Evolutionary conservation across 768 basidiomycete genomes (phyloP).

Genomic region (Phallus indusiatus): DNA sequence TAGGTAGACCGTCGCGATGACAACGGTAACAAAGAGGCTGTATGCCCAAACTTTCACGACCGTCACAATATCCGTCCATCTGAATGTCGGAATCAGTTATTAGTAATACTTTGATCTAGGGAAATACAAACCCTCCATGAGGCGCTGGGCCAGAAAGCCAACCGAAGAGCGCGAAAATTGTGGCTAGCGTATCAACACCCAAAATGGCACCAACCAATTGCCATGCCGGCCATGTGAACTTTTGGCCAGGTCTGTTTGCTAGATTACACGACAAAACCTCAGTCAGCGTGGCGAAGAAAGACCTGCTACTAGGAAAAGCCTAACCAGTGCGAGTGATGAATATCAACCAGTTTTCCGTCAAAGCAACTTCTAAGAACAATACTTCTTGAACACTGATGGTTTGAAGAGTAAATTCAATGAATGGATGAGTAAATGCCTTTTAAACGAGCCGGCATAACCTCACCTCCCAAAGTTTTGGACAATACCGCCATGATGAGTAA

Average conservation of each 20-base stretch:
- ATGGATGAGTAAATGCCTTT: background rate
- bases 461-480: slow-evolving; percentile 34
- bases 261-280: background rate
- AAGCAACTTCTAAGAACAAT: slow-evolving; percentile 37
- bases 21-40: slow-evolving; percentile 30
- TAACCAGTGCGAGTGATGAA: slow-evolving; percentile 15
- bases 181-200: slow-evolving; percentile 33
- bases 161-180: slow-evolving; percentile 30
- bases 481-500: slow-evolving; percentile 27
- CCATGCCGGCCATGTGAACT: slow-evolving; percentile 28
- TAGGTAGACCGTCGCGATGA: slow-evolving; percentile 27
- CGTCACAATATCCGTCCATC: slow-evolving; percentile 30
- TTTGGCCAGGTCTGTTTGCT: slow-evolving; percentile 5
- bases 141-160: slow-evolving; percentile 31
- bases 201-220: slow-evolving; percentile 31
- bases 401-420: background rate
- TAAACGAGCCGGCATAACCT: background rate
- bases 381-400: slow-evolving; percentile 30
- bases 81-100: slow-evolving; percentile 11
- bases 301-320: background rate
- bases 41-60: slow-evolving; percentile 32
- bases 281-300: background rate
- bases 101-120: background rate
- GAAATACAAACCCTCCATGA: slow-evolving; percentile 18
- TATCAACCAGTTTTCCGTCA: slow-evolving; percentile 37